Evolutionary conservation across 805 yeast species (phyloP).

Genomic region (Ogataea haglerorum): DNA sequence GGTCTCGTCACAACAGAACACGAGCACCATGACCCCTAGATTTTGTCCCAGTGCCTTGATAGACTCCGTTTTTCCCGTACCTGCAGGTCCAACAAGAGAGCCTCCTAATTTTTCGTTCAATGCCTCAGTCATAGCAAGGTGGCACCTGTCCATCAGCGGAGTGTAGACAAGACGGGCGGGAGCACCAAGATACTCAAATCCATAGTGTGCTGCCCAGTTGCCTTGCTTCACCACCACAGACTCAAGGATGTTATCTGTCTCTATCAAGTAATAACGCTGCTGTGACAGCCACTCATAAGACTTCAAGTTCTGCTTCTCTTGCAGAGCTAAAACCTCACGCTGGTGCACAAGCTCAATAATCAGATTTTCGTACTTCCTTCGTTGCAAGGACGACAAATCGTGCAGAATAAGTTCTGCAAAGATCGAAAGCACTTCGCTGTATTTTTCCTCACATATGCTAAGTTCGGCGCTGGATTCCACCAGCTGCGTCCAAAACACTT

Average conservation of each 20-base stretch:
- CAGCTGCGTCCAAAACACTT: constrained; percentile 50
- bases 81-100: constrained; percentile 93
- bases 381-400: constrained; percentile 27
- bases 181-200: constrained; percentile 78
- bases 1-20: constrained; percentile 87
- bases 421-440: constrained; percentile 2
- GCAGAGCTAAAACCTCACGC: constrained; percentile 33
- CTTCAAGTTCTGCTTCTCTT: background rate
- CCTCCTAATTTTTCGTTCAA: constrained; percentile 77
- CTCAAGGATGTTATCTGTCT: constrained; percentile 19
- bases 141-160: constrained; percentile 63
- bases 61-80: constrained; percentile 94
- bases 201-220: constrained; percentile 53
- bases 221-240: constrained; percentile 50
- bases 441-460: constrained; percentile 15
- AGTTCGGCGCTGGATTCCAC: constrained; percentile 31
- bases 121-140: constrained; percentile 69
- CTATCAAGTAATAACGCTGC: constrained; percentile 46
- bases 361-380: constrained; percentile 54
- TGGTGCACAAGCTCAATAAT: constrained; percentile 68
- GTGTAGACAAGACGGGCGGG: constrained; percentile 75
- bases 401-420: constrained; percentile 34
- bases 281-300: constrained; percentile 47
- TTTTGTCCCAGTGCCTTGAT: constrained; percentile 79
- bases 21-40: constrained; percentile 77